These are phyloP conservation scores for Fusarium nanum DNA, from an alignment of 2,329 filamentous ascomycete genomes.

Conservation along the genomic window DNA sequence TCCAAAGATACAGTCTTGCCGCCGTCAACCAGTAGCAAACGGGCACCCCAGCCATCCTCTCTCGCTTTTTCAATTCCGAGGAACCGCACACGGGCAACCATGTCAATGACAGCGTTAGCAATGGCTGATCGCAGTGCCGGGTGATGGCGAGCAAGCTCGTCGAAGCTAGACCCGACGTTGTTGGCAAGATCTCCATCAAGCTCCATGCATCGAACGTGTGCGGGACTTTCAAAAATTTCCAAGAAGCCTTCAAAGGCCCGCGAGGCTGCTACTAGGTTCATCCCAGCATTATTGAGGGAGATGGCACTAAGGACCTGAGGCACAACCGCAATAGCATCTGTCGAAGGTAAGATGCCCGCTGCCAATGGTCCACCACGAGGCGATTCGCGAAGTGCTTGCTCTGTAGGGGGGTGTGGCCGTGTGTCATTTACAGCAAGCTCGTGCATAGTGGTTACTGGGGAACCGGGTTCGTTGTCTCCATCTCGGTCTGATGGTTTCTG, in stretches of 20 bases:
- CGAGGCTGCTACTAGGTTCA: conserved; percentile 87
- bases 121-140: conserved; percentile 84
- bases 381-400: conserved; percentile 60
- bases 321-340: conserved; percentile 88
- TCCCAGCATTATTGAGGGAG: conserved; percentile 87
- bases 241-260: conserved; percentile 87
- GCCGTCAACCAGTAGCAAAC: conserved; percentile 74
- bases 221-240: conserved; percentile 94
- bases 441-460: conserved; percentile 55
- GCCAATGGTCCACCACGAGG: conserved; percentile 63
- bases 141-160: conserved; percentile 94
- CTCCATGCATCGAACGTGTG: conserved; percentile 87
- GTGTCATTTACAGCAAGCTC: conserved; percentile 53
- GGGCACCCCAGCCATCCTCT: conserved; percentile 78
- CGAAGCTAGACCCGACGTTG: conserved; percentile 84
- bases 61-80: conserved; percentile 78
- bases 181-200: conserved; percentile 76
- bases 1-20: conserved; percentile 66
- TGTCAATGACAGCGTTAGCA: conserved; percentile 85
- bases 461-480: conserved; percentile 50
- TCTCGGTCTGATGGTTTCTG: conserved; percentile 48
- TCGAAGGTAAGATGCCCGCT: conserved; percentile 83
- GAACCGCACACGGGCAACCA: conserved; percentile 84
- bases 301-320: conserved; percentile 93
- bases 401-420: conserved; percentile 65